Evolutionary conservation across 2,329 filamentous ascomycete species (phyloP), one percentile per base, ranked within the genome.

Genomic region (Alternaria longipes): DNA sequence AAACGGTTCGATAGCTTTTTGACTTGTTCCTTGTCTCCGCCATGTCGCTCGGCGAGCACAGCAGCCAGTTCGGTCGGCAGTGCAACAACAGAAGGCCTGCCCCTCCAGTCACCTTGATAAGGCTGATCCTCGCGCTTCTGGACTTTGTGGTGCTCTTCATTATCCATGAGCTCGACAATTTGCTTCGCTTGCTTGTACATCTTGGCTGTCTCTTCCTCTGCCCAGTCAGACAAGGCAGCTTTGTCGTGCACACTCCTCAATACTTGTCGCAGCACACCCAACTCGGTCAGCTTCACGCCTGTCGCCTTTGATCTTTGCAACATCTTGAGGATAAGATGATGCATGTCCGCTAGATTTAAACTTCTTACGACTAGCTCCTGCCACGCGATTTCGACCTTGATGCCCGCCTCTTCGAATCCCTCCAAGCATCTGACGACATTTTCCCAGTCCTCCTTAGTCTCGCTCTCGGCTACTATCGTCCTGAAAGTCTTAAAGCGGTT

Each of bases 1-100:
- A 84, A 59, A 26, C 81, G 71, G 42, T 74, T 70, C 6, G 78
- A 77, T 53, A 81, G 80, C 42, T 70, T 77, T 59, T 74, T 75
- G 28, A 83, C 80, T 24, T 78, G 74, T n/a, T 78, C 76, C 1
- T 75, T 73, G 44, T 79, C 75, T 32, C 65, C 74, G 45, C 81
- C 66, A 42, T 80, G 71, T 59, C 71, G 75, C 53, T 78, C 74
- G 4, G 78, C 79, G 45, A 77, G 70, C 5, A 80, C 73, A 28
- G 81, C 81, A 18, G 79, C 74, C 69, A 84, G 62, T 67, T 82
- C 81, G 6, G 83, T 69, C 53, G 80, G 78, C 28, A 79, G 60
- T n/a, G 78, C 82, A 34, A 84, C 71, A 4, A 81, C 75, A 4
- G 71, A 68, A 1, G 81, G 79, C 45, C 71, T 65, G 8, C 70